phyloP scores from a whole-genome alignment of 2,329 filamentous ascomycete species.

The Bipolaris cookei region DNA sequence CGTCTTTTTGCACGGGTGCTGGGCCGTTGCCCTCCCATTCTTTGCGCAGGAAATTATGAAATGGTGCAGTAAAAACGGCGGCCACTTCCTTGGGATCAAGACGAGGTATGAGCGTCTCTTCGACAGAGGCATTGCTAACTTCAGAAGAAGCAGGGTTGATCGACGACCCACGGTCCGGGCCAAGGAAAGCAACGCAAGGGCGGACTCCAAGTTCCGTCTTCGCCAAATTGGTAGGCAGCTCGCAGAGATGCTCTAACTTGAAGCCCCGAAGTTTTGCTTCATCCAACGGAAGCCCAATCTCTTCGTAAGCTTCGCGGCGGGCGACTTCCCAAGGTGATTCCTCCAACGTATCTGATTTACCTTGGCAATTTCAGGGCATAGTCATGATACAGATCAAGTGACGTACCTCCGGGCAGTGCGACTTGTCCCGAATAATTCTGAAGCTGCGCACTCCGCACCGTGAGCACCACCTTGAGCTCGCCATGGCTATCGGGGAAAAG shows the following conservation, averaged over 20 bases:
- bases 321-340: slow-evolving; percentile 78
- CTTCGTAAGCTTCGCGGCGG: slow-evolving; percentile 87
- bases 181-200: slow-evolving; percentile 66
- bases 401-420: slow-evolving; percentile 79
- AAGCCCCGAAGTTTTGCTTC: slow-evolving; percentile 75
- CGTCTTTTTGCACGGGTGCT: slow-evolving; percentile 49
- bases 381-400: background rate
- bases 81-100: slow-evolving; percentile 91
- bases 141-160: slow-evolving; percentile 13
- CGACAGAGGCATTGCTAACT: slow-evolving; percentile 42
- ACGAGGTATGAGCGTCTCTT: slow-evolving; percentile 75
- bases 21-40: slow-evolving; percentile 55
- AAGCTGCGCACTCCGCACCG: slow-evolving; percentile 65
- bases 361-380: slow-evolving; percentile 33
- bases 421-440: slow-evolving; percentile 75
- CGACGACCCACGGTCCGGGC: slow-evolving; percentile 40
- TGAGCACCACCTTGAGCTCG: slow-evolving; percentile 72
- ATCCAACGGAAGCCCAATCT: slow-evolving; percentile 84
- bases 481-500: slow-evolving; percentile 84
- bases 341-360: slow-evolving; percentile 61
- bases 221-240: slow-evolving; percentile 68
- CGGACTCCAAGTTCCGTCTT: slow-evolving; percentile 58
- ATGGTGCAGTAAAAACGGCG: slow-evolving; percentile 88
- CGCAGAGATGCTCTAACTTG: slow-evolving; percentile 83
- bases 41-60: slow-evolving; percentile 77